Evolutionary conservation across 768 basidiomycete genomes (phyloP).

Genomic region (Russula sp.): DNA sequence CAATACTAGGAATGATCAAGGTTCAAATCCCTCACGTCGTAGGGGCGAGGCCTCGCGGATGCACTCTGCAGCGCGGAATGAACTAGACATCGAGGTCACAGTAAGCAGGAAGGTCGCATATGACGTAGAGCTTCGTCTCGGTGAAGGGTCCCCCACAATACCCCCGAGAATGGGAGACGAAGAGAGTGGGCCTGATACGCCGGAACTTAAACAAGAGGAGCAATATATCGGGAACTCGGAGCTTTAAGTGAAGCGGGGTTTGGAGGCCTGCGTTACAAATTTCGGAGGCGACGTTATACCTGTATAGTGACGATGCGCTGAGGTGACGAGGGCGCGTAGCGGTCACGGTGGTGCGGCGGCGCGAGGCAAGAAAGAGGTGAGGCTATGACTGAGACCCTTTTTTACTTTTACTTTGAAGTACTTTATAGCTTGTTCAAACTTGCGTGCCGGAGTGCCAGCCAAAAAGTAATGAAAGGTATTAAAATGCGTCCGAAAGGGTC

Average conservation of each 20-base stretch:
- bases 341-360: too few relatives aligned
- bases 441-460: too few relatives aligned
- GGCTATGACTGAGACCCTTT: conserved; percentile 33
- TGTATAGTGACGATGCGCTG: too few relatives aligned
- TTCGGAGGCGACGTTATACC: too few relatives aligned
- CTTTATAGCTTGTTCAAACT: too few relatives aligned
- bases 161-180: neutral
- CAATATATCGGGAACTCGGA: neutral
- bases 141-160: neutral
- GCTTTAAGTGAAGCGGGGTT: too few relatives aligned
- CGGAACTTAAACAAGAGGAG: neutral
- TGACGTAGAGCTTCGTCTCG: neutral
- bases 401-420: too few relatives aligned
- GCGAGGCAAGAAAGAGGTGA: too few relatives aligned
- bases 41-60: neutral
- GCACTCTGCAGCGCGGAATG: neutral
- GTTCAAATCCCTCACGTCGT: neutral
- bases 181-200: neutral
- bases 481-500: conserved; percentile 38
- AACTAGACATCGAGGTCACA: conserved; percentile 1
- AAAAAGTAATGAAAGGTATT: too few relatives aligned
- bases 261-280: too few relatives aligned
- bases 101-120: conserved; percentile 2
- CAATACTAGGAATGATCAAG: neutral
- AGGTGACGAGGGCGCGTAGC: too few relatives aligned